Evolutionary conservation across 768 basidiomycete genomes (phyloP).

Genomic region (Lentinula detonsa): DNA sequence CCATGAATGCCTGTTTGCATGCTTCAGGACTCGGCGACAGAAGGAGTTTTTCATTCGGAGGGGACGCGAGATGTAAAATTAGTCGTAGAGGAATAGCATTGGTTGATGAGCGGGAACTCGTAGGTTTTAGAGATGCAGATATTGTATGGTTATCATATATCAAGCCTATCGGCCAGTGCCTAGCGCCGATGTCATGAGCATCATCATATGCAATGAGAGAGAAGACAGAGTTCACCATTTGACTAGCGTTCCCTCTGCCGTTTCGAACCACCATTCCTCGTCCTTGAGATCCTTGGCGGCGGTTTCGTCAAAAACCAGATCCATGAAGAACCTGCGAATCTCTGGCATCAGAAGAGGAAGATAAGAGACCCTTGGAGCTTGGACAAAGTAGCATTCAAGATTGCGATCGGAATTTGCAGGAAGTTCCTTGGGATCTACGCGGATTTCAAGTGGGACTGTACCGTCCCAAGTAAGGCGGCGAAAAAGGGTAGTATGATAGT

Average conservation of each 20-base stretch:
- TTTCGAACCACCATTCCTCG: slow-evolving; percentile 98
- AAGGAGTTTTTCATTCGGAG: slow-evolving; percentile 82
- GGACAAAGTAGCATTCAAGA: slow-evolving; percentile 84
- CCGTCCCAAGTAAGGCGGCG: slow-evolving; percentile 89
- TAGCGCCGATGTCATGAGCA: slow-evolving; percentile 23
- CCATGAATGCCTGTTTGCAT: slow-evolving; percentile 94
- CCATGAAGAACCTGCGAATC: slow-evolving; percentile 81
- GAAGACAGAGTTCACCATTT: slow-evolving; percentile 64
- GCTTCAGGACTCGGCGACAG: slow-evolving; percentile 76
- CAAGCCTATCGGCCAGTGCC: slow-evolving; percentile 98
- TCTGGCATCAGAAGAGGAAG: slow-evolving; percentile 88
- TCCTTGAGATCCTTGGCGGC: slow-evolving; percentile 72
- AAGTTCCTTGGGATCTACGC: slow-evolving; percentile 83
- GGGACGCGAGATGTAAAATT: slow-evolving; percentile 80
- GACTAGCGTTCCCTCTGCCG: slow-evolving; percentile 70
- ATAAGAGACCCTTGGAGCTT: slow-evolving; percentile 90
- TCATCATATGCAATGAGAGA: background rate
- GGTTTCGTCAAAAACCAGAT: slow-evolving; percentile 87
- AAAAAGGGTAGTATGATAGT: slow-evolving; percentile 72
- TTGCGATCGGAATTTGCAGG: slow-evolving; percentile 87
- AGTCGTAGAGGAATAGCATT: slow-evolving; percentile 62
- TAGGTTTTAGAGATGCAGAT: slow-evolving; percentile 48
- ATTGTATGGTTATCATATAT: slow-evolving; percentile 84
- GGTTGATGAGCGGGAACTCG: slow-evolving; percentile 33
- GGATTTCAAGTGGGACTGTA: slow-evolving; percentile 83